These are phyloP conservation scores for Phytophthora rubi DNA, from an alignment of 352 stramenopile genomes.

Conservation along the genomic window DNA sequence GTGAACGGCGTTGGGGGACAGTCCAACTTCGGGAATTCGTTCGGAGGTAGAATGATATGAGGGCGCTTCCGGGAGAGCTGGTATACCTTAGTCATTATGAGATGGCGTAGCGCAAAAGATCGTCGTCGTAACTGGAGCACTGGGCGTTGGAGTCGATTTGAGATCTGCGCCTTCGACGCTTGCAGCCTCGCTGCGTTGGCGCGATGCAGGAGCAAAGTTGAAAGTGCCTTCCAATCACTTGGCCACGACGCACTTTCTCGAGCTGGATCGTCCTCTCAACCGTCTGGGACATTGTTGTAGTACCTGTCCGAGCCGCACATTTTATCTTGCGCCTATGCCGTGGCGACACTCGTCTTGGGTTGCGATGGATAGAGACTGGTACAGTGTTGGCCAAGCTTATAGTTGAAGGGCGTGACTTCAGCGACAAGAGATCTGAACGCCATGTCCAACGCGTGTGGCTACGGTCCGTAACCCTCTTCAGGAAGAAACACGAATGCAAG, in stretches of 20 bases:
- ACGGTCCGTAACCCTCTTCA: background rate
- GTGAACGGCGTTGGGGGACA: constrained; percentile 16
- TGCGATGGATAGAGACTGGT: constrained; percentile 1
- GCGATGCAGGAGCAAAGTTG: background rate
- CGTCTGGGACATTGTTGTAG: constrained; percentile 26
- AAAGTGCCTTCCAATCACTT: background rate
- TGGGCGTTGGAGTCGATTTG: constrained; percentile 4
- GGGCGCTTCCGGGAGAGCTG: constrained; percentile 18
- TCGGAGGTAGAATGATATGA: constrained; percentile 11
- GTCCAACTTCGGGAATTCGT: background rate
- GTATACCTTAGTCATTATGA: constrained; percentile 12
- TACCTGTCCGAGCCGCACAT: constrained; percentile 5
- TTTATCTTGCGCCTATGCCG: constrained; percentile 3
- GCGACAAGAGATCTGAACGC: background rate
- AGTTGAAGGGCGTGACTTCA: background rate
- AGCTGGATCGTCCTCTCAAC: constrained; percentile 1
- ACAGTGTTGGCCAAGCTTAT: background rate
- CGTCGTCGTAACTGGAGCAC: constrained; percentile 21
- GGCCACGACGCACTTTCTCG: constrained; percentile 30
- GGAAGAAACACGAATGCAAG: background rate
- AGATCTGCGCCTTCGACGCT: constrained; percentile 11
- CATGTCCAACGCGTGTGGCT: background rate
- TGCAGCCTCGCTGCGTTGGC: background rate
- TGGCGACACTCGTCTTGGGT: constrained; percentile 5
- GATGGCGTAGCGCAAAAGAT: constrained; percentile 1